phyloP scores from a whole-genome alignment of 2,329 filamentous ascomycete species.

The Monilinia aucupariae region DNA sequence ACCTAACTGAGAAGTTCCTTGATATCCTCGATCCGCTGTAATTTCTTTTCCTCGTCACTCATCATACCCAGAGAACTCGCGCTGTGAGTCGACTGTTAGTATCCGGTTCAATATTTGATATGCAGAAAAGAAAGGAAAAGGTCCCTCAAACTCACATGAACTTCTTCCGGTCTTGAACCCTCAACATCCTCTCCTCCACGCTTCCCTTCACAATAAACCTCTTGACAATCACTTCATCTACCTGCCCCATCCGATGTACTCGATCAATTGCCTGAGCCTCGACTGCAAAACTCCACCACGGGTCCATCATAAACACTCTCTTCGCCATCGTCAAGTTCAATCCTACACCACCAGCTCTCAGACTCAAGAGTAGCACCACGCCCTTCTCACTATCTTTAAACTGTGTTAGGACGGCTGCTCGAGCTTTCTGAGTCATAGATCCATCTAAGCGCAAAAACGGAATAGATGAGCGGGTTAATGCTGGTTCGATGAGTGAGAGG shows the following conservation, averaged over 20 bases:
- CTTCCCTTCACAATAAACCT: conserved; percentile 85
- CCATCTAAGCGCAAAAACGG: conserved; percentile 85
- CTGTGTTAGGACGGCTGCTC: conserved; percentile 69
- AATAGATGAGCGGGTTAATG: conserved; percentile 66
- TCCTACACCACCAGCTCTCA: conserved; percentile 88
- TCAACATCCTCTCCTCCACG: conserved; percentile 92
- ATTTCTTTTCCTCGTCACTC: conserved; percentile 85
- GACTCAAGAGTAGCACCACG: conserved; percentile 71
- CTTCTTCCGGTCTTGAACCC: conserved; percentile 91
- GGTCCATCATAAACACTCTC: conserved; percentile 98
- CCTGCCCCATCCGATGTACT: conserved; percentile 94
- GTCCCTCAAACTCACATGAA: conserved; percentile 64
- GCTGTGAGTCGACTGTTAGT: conserved; percentile 43
- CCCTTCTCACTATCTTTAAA: conserved; percentile 62
- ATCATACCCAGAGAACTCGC: conserved; percentile 95
- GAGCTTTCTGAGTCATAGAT: conserved; percentile 77
- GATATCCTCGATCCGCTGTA: conserved; percentile 88
- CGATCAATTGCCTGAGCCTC: conserved; percentile 97
- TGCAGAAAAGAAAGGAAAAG: background rate
- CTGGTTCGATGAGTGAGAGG: conserved; percentile 81
- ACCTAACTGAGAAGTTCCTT: conserved; percentile 56
- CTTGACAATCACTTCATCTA: conserved; percentile 75
- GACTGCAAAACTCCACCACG: conserved; percentile 97
- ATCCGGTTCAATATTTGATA: no score
- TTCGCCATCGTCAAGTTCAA: conserved; percentile 86